phyloP scores from a whole-genome alignment of 2,329 filamentous ascomycete species.

The Colletotrichum phormii region DNA sequence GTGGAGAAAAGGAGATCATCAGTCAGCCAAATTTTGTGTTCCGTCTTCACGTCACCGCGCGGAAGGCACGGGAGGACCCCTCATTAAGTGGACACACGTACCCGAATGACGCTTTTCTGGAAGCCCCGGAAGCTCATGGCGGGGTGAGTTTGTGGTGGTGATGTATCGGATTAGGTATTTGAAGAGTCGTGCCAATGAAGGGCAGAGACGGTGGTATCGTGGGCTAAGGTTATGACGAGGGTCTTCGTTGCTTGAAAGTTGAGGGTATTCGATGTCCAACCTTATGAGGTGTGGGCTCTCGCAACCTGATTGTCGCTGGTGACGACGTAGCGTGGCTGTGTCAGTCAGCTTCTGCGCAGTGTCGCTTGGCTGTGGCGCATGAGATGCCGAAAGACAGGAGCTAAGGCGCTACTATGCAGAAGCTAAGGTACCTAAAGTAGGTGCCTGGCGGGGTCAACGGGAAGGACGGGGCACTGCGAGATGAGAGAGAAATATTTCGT shows the following conservation, averaged over 20 bases:
- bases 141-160: slow-evolving; percentile 35
- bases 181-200: slow-evolving; percentile 24
- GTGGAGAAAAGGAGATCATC: slow-evolving; percentile 3
- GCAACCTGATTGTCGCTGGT: slow-evolving; percentile 41
- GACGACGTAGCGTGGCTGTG: slow-evolving; percentile 48
- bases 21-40: slow-evolving; percentile 26
- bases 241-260: slow-evolving; percentile 32
- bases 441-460: slow-evolving; percentile 18
- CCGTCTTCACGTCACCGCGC: slow-evolving; percentile 8
- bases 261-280: slow-evolving; percentile 37
- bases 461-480: slow-evolving; percentile 7
- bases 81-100: slow-evolving; percentile 54
- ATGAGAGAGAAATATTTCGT: neutral
- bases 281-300: slow-evolving; percentile 37
- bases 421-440: slow-evolving; percentile 14
- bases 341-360: slow-evolving; percentile 30
- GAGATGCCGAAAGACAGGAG: slow-evolving; percentile 23
- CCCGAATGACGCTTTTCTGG: slow-evolving; percentile 87
- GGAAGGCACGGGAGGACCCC: slow-evolving; percentile 29
- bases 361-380: slow-evolving; percentile 38
- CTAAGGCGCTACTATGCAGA: slow-evolving; percentile 18
- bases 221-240: slow-evolving; percentile 27
- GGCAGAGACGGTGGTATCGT: slow-evolving; percentile 12
- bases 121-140: slow-evolving; percentile 98
- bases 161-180: slow-evolving; percentile 24